Conservation (phyloP, 139 green algal genomes). For the Haematococcus sp. region DNA sequence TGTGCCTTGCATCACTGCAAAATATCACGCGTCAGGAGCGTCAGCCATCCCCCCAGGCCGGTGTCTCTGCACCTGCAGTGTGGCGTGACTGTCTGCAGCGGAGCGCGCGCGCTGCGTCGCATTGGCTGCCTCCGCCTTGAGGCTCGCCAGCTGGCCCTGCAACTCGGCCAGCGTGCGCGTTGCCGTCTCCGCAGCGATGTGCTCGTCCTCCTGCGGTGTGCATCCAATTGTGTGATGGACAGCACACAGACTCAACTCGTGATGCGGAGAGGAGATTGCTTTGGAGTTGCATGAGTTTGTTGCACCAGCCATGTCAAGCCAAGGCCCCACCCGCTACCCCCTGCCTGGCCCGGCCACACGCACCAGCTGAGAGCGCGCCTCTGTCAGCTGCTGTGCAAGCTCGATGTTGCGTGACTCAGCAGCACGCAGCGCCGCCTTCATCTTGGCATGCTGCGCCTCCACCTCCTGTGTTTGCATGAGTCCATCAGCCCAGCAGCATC, state of each 20-base stretch:
- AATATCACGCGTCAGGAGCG: too few species aligned
- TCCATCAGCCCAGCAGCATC: too few species aligned
- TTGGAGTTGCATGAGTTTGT: too few species aligned
- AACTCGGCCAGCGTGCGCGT: constrained; percentile 17
- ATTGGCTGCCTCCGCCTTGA: constrained; percentile 11
- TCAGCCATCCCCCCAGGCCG: too few species aligned
- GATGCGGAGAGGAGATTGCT: too few species aligned
- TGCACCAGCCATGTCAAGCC: too few species aligned
- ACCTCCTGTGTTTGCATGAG: too few species aligned
- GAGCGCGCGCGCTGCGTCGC: constrained; percentile 19
- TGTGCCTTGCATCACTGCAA: too few species aligned
- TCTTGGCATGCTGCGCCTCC: background rate
- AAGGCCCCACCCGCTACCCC: too few species aligned
- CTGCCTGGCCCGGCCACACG: too few species aligned
- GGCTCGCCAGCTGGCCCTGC: constrained; percentile 5
- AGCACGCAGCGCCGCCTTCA: background rate
- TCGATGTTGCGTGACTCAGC: constrained; percentile 6
- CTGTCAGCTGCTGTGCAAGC: constrained; percentile 16
- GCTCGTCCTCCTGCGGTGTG: constrained; percentile 14
- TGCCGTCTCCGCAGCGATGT: constrained; percentile 2
- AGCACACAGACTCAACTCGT: background rate
- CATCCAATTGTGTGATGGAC: background rate
- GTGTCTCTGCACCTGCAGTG: constrained; percentile 11
- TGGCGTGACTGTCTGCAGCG: constrained; percentile 4
- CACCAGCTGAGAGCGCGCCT: constrained; percentile 8